phyloP scores from a whole-genome alignment of 2,329 filamentous ascomycete genomes.

The Chaetomiaceae sp. region DNA sequence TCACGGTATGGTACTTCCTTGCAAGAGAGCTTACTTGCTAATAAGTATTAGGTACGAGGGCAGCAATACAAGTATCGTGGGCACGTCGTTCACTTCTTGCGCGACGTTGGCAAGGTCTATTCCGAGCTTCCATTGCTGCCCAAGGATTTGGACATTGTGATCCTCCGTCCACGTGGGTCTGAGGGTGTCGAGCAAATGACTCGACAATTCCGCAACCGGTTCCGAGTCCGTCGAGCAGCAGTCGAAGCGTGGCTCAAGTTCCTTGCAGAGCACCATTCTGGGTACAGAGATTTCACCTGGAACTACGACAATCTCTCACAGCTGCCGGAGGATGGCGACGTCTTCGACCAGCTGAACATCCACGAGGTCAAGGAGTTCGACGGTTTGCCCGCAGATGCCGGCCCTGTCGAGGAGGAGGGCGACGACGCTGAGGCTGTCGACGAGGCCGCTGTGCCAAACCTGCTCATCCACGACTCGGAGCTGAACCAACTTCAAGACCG shows the following conservation, averaged over 20 bases:
- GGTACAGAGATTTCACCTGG: neutral
- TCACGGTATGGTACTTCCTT: neutral
- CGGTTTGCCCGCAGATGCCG: neutral
- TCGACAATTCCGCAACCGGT: no score
- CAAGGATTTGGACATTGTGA: neutral
- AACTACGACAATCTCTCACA: neutral
- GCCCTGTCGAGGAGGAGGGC: no score
- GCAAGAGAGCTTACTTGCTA: neutral
- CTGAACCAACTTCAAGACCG: neutral
- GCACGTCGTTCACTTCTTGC: conserved; percentile 3
- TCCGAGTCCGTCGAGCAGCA: no score
- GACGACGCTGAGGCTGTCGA: no score
- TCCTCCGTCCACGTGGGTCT: no score
- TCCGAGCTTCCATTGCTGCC: conserved; percentile 2
- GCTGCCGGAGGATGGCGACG: neutral
- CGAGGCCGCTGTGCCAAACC: no score
- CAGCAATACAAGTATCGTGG: conserved; percentile 5
- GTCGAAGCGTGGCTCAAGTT: neutral
- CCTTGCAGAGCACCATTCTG: neutral
- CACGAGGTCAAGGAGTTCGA: neutral
- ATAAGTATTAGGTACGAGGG: neutral
- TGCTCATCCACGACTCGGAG: no score
- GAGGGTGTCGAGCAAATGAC: no score
- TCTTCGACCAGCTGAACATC: neutral
- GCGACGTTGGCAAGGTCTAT: conserved; percentile 5